Conservation (phyloP, 345 rosid genomes). For the Orychophragmus violaceus region DNA sequence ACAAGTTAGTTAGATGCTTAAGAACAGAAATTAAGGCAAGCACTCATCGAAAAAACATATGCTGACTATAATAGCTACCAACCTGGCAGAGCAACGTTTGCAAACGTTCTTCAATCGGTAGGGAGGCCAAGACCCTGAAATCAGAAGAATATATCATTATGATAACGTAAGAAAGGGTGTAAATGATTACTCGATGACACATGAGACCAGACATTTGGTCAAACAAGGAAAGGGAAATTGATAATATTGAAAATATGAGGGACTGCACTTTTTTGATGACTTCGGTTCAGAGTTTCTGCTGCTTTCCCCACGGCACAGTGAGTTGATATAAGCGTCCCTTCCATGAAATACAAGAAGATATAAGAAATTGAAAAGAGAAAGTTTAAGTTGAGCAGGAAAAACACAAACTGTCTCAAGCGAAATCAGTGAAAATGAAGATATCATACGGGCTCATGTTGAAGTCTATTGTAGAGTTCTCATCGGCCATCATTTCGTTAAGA, state of each 20-base stretch:
- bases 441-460: constrained; percentile 70
- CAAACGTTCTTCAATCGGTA: constrained; percentile 63
- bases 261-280: constrained; percentile 44
- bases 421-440: constrained; percentile 4
- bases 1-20: constrained; percentile 7
- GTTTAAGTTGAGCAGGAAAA: not conserved
- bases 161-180: not conserved
- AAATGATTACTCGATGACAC: not conserved
- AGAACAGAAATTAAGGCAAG: no score
- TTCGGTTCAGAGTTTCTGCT: constrained; percentile 32
- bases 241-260: not conserved
- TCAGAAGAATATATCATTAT: not conserved
- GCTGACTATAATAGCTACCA: constrained; percentile 36
- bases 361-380: not conserved
- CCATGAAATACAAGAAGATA: constrained; percentile 16
- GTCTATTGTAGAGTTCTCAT: constrained; percentile 43
- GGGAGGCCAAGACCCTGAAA: constrained; percentile 60
- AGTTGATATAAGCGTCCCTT: constrained; percentile 59
- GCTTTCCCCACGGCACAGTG: constrained; percentile 56
- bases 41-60: no score
- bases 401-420: not conserved
- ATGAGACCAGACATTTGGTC: constrained; percentile 8
- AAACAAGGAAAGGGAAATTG: not conserved
- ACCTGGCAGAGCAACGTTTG: constrained; percentile 73
- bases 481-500: constrained; percentile 50